Conservation (phyloP, 768 basidiomycete genomes). For the Tylopilus sp. region DNA sequence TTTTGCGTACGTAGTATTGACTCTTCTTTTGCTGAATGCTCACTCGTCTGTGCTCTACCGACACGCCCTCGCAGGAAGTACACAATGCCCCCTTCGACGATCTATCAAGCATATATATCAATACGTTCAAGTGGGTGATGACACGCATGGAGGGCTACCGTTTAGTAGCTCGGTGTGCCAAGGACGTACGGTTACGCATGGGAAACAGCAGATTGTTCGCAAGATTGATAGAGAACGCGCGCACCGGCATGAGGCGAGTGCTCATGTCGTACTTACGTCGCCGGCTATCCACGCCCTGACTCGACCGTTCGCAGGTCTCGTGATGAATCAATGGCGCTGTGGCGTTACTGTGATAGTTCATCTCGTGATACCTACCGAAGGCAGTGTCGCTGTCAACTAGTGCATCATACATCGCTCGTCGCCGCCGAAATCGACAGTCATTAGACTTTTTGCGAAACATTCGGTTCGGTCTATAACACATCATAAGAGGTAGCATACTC, state of each 20-base stretch:
- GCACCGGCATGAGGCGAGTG: conserved; percentile 65
- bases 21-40: conserved; percentile 67
- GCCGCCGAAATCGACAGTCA: too few species aligned
- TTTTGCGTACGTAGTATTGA: conserved; percentile 59
- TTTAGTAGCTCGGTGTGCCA: conserved; percentile 49
- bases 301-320: conserved; percentile 38
- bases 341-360: conserved; percentile 57
- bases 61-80: conserved; percentile 45
- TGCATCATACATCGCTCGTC: too few species aligned
- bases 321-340: conserved; percentile 52
- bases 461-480: too few species aligned
- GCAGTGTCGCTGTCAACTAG: conserved; percentile 39
- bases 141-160: conserved; percentile 43
- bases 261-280: conserved; percentile 51
- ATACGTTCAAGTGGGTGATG: conserved; percentile 59
- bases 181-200: conserved; percentile 69
- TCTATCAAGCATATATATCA: conserved; percentile 42
- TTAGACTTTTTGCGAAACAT: too few species aligned
- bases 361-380: conserved; percentile 58
- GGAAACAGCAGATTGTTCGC: conserved; percentile 35
- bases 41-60: conserved; percentile 76
- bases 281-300: not conserved
- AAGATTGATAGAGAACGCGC: conserved; percentile 64
- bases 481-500: too few species aligned
- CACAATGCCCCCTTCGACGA: conserved; percentile 51